These are phyloP conservation scores for Escallonia herrerae DNA, from an alignment of 129 eudicot species.

Conservation along the genomic window DNA sequence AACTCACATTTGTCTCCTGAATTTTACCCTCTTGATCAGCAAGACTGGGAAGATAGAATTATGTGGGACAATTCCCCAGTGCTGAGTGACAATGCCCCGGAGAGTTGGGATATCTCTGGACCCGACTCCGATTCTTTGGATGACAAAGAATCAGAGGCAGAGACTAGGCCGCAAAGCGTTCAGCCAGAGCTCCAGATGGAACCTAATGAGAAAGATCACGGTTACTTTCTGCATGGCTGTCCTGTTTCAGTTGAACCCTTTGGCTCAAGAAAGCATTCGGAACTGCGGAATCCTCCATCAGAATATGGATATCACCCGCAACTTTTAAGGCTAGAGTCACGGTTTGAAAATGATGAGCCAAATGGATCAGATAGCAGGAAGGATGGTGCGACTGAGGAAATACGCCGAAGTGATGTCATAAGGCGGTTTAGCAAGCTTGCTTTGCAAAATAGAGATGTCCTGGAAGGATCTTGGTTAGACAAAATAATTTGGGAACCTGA, in stretches of 20 bases:
- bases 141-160: slow-evolving; percentile 19
- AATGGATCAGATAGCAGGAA: slow-evolving; percentile 20
- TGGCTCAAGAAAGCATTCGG: slow-evolving; percentile 40
- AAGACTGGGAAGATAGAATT: slow-evolving; percentile 84
- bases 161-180: slow-evolving; percentile 6
- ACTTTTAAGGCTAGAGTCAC: slow-evolving; percentile 70
- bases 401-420: slow-evolving; percentile 33
- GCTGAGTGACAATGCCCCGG: slow-evolving; percentile 39
- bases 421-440: slow-evolving; percentile 66
- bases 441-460: slow-evolving; percentile 61
- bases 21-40: slow-evolving; percentile 76
- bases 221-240: slow-evolving; percentile 19
- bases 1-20: slow-evolving; percentile 20
- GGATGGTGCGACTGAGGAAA: slow-evolving; percentile 32
- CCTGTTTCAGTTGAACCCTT: slow-evolving; percentile 56
- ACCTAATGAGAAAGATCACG: slow-evolving; percentile 31
- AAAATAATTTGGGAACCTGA: slow-evolving; percentile 77
- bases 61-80: slow-evolving; percentile 72
- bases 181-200: slow-evolving; percentile 19
- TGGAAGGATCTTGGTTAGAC: slow-evolving; percentile 84
- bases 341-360: slow-evolving; percentile 30
- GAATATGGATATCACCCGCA: slow-evolving; percentile 64
- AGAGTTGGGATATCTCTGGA: slow-evolving; percentile 66
- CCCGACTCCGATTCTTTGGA: slow-evolving; percentile 41
- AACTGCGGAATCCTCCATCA: slow-evolving; percentile 20